These are phyloP conservation scores for Takashimella tepidaria DNA, from an alignment of 1,284 basidiomycete genomes.

Conservation along the genomic window DNA sequence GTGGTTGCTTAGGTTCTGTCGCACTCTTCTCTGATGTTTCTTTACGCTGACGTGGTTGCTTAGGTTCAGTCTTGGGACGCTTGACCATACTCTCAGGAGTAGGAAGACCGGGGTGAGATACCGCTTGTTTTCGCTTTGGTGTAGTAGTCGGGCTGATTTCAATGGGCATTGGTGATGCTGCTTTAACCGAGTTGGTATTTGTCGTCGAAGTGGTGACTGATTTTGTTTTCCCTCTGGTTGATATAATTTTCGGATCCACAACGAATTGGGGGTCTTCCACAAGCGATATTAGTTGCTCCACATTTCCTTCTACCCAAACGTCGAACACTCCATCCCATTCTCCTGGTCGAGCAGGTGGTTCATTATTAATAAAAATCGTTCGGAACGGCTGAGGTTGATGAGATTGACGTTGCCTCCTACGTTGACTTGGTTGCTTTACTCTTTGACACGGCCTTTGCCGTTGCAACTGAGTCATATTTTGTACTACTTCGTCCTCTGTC, in stretches of 20 bases:
- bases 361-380: slow-evolving; percentile 79
- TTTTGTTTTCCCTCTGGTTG: background rate
- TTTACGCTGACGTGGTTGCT: too few species aligned
- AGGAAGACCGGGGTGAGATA: background rate
- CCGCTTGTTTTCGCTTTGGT: background rate
- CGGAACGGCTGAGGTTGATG: slow-evolving; percentile 52
- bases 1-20: too few species aligned
- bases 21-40: too few species aligned
- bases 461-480: too few species aligned
- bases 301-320: slow-evolving; percentile 83
- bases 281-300: slow-evolving; percentile 64
- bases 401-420: background rate
- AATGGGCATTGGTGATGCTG: too few species aligned
- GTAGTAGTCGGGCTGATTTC: too few species aligned
- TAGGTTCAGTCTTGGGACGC: background rate
- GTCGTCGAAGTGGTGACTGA: background rate
- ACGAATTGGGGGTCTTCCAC: slow-evolving; percentile 12
- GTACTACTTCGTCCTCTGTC: too few species aligned
- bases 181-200: background rate
- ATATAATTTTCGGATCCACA: background rate
- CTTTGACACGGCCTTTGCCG: too few species aligned
- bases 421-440: slow-evolving; percentile 12
- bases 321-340: slow-evolving; percentile 93
- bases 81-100: background rate
- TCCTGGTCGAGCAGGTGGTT: slow-evolving; percentile 75